These are phyloP conservation scores for Pleurotus cornucopiae DNA, from an alignment of 768 basidiomycete species.

Conservation along the genomic window DNA sequence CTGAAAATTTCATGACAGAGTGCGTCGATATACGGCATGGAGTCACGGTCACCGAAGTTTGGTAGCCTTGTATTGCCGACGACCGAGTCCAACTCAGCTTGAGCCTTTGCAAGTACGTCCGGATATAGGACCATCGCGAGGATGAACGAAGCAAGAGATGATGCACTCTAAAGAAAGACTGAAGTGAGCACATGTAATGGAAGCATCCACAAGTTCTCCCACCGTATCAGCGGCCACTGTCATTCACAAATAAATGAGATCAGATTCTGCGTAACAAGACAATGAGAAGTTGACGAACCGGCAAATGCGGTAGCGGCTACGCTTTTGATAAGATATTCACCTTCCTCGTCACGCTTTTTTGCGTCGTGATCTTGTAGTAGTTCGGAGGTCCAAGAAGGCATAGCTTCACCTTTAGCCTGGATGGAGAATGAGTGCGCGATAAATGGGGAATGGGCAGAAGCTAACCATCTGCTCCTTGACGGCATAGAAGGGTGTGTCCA, in stretches of 20 bases:
- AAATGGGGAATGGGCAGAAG: not conserved
- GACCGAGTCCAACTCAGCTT: constrained; percentile 22
- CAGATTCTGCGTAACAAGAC: not conserved
- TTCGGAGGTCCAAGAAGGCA: constrained; percentile 12
- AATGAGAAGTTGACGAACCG: not conserved
- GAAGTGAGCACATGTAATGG: not conserved
- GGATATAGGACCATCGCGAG: constrained; percentile 20
- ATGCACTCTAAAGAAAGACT: not conserved
- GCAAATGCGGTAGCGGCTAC: constrained; percentile 6
- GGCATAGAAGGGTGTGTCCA: constrained; percentile 9
- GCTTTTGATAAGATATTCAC: constrained; percentile 13
- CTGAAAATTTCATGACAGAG: constrained; percentile 15
- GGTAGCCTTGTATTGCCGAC: constrained; percentile 21
- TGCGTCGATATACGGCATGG: constrained; percentile 12
- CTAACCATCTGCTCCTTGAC: constrained; percentile 10
- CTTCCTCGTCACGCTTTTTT: constrained; percentile 9
- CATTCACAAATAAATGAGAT: not conserved
- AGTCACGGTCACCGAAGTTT: constrained; percentile 17
- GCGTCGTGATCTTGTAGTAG: constrained; percentile 6
- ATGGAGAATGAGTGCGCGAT: not conserved
- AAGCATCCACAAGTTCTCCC: not conserved
- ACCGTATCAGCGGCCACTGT: constrained; percentile 15
- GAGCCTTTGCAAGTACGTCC: constrained; percentile 19
- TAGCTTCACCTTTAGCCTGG: constrained; percentile 14
- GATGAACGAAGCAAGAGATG: constrained; percentile 17